These are phyloP conservation scores for Tephrocybe rancida DNA, from an alignment of 768 basidiomycete species.

Conservation along the genomic window DNA sequence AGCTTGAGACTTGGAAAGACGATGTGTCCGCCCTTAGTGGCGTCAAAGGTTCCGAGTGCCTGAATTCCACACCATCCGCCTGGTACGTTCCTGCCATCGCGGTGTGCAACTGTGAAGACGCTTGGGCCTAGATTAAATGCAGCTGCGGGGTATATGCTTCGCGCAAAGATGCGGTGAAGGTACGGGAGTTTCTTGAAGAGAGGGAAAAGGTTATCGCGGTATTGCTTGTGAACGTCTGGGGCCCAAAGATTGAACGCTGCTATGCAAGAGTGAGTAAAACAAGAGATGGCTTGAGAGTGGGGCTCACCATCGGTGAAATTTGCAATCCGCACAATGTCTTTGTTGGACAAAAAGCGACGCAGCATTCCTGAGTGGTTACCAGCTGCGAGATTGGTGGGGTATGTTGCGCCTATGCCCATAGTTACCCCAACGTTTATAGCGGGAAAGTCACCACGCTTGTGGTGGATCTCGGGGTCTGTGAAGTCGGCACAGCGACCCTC, in stretches of 20 bases:
- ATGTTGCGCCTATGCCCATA: not conserved
- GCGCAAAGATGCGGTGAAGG: too few relatives aligned
- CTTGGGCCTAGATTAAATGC: conserved; percentile 24
- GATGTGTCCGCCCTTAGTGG: conserved; percentile 30
- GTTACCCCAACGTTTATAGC: not conserved
- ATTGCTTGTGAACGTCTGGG: too few relatives aligned
- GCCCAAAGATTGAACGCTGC: too few relatives aligned
- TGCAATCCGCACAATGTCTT: too few relatives aligned
- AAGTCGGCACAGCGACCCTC: not conserved
- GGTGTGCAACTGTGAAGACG: conserved; percentile 19
- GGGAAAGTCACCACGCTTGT: not conserved
- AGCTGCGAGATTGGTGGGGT: too few relatives aligned
- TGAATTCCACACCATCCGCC: conserved; percentile 33
- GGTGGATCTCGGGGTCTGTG: not conserved
- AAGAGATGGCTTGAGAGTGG: too few relatives aligned
- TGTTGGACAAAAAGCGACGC: not conserved
- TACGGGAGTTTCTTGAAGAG: too few relatives aligned
- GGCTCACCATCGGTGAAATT: too few relatives aligned
- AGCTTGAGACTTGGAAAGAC: conserved; percentile 26
- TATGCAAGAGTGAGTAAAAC: too few relatives aligned
- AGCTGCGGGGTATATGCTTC: too few relatives aligned
- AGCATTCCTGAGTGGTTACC: too few relatives aligned
- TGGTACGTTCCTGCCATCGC: conserved; percentile 30
- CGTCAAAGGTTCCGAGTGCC: conserved; percentile 29
- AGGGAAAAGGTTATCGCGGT: too few relatives aligned